Evolutionary conservation across 768 basidiomycete species (phyloP).

Genomic region (Naganishia randhawae): DNA sequence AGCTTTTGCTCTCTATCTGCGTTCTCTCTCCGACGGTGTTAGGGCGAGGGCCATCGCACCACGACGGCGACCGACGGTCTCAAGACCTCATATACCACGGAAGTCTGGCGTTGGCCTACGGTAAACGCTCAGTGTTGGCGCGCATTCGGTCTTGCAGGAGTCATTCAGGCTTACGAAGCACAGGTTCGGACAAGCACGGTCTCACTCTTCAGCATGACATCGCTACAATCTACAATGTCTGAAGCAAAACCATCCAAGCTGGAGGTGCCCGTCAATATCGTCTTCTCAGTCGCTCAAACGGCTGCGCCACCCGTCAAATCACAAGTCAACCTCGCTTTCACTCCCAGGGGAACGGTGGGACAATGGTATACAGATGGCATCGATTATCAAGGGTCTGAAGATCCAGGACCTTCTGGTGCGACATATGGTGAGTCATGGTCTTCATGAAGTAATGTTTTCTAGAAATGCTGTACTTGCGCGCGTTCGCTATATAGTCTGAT

Average conservation of each 20-base stretch:
- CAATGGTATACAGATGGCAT: not conserved
- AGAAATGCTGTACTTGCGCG: no score
- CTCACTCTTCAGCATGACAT: not conserved
- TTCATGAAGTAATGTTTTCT: not conserved
- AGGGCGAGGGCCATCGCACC: not conserved
- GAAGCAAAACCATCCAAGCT: not conserved
- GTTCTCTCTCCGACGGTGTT: not conserved
- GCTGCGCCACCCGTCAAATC: not conserved
- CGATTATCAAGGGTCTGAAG: not conserved
- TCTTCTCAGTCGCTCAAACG: not conserved
- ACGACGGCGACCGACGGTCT: no score
- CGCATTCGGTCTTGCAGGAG: not conserved
- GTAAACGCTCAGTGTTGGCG: not conserved
- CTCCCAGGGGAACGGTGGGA: slow-evolving; percentile 4
- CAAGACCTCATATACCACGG: not conserved
- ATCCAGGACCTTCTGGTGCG: slow-evolving; percentile 1
- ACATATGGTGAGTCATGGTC: slow-evolving; percentile 7
- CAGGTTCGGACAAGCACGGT: not conserved
- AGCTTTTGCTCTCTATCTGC: not conserved
- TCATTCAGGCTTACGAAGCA: not conserved
- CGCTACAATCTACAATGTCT: not conserved
- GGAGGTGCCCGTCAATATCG: not conserved
- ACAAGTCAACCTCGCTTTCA: not conserved
- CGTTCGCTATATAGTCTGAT: no score
- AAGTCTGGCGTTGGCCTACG: no score